Evolutionary conservation across 192 early-diverging fungal genomes (phyloP).

Genomic region (Dimargaris cristalligena): DNA sequence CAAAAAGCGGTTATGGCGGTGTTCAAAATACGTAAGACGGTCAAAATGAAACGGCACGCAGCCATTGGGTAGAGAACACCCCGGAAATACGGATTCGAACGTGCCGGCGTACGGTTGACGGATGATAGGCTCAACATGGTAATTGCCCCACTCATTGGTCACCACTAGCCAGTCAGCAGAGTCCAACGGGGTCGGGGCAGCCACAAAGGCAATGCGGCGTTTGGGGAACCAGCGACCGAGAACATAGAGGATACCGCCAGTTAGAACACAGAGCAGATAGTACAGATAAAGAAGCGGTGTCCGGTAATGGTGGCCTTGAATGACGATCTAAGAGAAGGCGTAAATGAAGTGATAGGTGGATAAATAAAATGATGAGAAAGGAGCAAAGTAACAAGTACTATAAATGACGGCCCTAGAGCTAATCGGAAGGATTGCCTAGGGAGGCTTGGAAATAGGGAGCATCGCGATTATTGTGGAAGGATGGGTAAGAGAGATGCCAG

Average conservation of each 20-base stretch:
- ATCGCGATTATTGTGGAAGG: too few species aligned
- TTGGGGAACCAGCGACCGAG: constrained; percentile 73
- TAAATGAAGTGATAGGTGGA: too few species aligned
- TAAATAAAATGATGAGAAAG: too few species aligned
- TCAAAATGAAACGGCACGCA: constrained; percentile 17
- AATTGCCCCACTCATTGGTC: constrained; percentile 48
- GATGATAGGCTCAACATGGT: constrained; percentile 30
- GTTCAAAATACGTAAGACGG: constrained; percentile 22
- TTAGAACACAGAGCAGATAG: constrained; percentile 40
- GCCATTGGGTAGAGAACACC: constrained; percentile 22
- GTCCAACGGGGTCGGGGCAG: constrained; percentile 38
- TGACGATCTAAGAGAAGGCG: constrained; percentile 33
- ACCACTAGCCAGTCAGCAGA: constrained; percentile 60
- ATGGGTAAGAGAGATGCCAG: too few species aligned
- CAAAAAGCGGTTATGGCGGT: constrained; percentile 31
- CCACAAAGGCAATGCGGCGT: constrained; percentile 54
- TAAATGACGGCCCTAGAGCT: too few species aligned
- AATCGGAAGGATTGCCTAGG: too few species aligned
- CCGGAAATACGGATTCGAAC: constrained; percentile 45
- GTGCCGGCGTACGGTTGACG: constrained; percentile 46
- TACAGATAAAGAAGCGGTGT: constrained; percentile 35
- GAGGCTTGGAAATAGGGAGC: too few species aligned
- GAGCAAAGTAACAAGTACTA: too few species aligned
- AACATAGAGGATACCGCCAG: constrained; percentile 54
- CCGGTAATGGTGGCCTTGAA: constrained; percentile 46